Evolutionary conservation across 108 stramenopile species (phyloP).

Genomic region (Skeletonema tropicum): DNA sequence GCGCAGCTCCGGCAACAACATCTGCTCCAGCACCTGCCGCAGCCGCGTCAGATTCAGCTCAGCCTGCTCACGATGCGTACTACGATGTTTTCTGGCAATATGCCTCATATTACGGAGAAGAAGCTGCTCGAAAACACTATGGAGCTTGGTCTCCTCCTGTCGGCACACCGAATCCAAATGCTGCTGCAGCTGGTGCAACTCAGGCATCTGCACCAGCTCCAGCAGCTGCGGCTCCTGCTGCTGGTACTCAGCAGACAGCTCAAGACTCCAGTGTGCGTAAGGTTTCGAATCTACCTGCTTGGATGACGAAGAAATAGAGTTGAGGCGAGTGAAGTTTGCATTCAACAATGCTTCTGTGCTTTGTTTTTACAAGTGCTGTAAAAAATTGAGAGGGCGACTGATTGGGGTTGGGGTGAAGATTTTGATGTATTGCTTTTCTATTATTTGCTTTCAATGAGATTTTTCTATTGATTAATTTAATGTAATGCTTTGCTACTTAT

Average conservation of each 20-base stretch:
- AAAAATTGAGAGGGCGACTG: neutral
- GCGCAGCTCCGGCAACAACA: constrained; percentile 36
- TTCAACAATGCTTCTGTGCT: neutral
- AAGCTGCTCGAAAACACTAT: constrained; percentile 85
- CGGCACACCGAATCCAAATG: constrained; percentile 89
- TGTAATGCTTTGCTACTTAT: neutral
- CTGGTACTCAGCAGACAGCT: constrained; percentile 24
- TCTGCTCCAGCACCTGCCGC: constrained; percentile 35
- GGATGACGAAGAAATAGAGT: constrained; percentile 75
- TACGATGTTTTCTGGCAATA: constrained; percentile 92
- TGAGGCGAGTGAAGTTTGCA: neutral
- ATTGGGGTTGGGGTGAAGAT: too few species aligned
- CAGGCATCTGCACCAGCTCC: constrained; percentile 41
- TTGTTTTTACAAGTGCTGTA: neutral
- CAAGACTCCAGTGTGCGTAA: constrained; percentile 82
- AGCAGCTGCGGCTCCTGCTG: constrained; percentile 28
- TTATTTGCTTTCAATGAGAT: neutral
- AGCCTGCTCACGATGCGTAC: constrained; percentile 79
- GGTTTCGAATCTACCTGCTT: constrained; percentile 89
- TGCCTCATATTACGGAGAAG: constrained; percentile 83
- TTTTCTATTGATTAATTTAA: neutral
- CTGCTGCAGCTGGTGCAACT: constrained; percentile 54
- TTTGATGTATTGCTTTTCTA: neutral
- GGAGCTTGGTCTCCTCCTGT: constrained; percentile 89
- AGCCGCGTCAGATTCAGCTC: constrained; percentile 29